phyloP scores from a whole-genome alignment of 768 basidiomycete species.

The Suillus spraguei region DNA sequence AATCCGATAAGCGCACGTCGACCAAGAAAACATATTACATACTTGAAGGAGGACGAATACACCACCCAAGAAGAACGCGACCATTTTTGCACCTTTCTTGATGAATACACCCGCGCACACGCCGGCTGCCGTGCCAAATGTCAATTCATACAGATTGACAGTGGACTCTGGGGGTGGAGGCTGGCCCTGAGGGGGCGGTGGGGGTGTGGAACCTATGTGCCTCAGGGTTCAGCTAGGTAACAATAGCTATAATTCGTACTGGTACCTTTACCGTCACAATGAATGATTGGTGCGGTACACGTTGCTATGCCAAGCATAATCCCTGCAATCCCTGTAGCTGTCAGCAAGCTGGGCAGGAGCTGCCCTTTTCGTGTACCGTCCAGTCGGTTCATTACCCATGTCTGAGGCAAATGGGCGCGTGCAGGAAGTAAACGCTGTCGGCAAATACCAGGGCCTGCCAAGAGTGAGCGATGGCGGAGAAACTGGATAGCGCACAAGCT shows the following conservation, averaged over 20 bases:
- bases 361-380: conserved; percentile 11
- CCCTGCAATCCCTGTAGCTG: conserved; percentile 39
- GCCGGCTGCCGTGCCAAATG: conserved; percentile 88
- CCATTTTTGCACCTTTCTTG: conserved; percentile 87
- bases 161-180: conserved; percentile 66
- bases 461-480: conserved; percentile 2
- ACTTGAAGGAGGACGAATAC: conserved; percentile 92
- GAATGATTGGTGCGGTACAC: conserved; percentile 37
- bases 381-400: conserved; percentile 2
- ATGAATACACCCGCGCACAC: conserved; percentile 91
- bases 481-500: conserved; percentile 7
- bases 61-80: conserved; percentile 88
- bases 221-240: conserved; percentile 15
- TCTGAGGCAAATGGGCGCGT: conserved; percentile 3
- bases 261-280: conserved; percentile 55
- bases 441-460: conserved; percentile 4
- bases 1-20: background rate
- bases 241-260: background rate
- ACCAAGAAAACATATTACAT: conserved; percentile 19
- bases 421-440: background rate
- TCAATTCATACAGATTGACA: conserved; percentile 78
- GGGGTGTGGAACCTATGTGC: conserved; percentile 14
- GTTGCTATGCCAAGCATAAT: conserved; percentile 48
- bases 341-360: conserved; percentile 23
- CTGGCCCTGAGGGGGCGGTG: conserved; percentile 13